Conservation (phyloP, 192 early-diverging fungal species). For the Funneliformis mosseae region DNA sequence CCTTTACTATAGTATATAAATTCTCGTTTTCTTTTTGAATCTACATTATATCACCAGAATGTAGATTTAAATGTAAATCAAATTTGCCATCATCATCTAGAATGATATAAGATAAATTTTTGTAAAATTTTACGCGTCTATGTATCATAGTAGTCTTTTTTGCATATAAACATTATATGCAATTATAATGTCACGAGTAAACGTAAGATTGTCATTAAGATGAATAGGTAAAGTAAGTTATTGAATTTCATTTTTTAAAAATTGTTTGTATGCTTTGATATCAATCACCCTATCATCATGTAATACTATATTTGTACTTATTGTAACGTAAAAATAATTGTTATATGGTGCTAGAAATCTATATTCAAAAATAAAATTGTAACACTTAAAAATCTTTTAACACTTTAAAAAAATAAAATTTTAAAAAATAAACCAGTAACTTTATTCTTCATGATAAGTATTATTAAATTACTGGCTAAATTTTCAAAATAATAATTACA, state of each 20-base stretch:
- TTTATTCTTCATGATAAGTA: no score
- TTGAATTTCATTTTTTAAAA: not conserved
- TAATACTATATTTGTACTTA: not conserved
- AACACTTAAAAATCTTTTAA: no score
- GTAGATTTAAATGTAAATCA: not conserved
- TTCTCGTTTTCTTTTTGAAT: not conserved
- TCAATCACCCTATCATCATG: not conserved
- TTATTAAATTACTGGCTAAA: no score
- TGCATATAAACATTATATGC: constrained; percentile 4
- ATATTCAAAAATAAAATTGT: no score
- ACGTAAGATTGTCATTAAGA: not conserved
- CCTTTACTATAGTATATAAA: not conserved
- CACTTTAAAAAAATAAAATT: no score
- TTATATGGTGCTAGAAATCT: no score
- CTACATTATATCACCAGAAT: not conserved
- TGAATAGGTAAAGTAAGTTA: not conserved
- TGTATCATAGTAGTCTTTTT: not conserved
- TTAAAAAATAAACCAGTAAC: no score
- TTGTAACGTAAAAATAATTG: not conserved
- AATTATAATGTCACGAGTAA: not conserved
- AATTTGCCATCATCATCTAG: not conserved
- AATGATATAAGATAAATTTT: not conserved
- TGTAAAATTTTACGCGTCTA: not conserved
- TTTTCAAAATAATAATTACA: no score
- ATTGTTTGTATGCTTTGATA: not conserved